These are phyloP conservation scores for Geotrichum phurueaensis DNA, from an alignment of 1,139 yeast species.

Conservation along the genomic window DNA sequence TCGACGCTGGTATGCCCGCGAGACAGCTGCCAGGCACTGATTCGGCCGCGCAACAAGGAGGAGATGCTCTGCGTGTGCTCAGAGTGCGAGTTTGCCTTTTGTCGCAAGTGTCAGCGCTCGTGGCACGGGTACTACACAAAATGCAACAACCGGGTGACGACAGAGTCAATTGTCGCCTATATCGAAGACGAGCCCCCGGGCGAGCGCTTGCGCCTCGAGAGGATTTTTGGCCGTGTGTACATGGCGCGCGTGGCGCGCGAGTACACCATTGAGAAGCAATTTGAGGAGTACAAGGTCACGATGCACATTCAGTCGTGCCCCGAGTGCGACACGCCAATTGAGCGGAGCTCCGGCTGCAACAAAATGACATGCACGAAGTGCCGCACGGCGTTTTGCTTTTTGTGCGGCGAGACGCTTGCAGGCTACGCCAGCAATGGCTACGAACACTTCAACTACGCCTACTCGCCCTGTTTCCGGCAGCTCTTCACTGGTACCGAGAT, in stretches of 20 bases:
- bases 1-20: constrained; percentile 48
- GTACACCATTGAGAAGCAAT: constrained; percentile 45
- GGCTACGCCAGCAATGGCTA: constrained; percentile 42
- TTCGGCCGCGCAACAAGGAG: constrained; percentile 38
- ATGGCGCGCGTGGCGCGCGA: constrained; percentile 44
- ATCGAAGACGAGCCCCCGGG: constrained; percentile 35
- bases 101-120: constrained; percentile 53
- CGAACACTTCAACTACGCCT: constrained; percentile 45
- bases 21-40: constrained; percentile 46
- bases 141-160: constrained; percentile 45
- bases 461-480: constrained; percentile 46
- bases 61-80: constrained; percentile 52
- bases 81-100: constrained; percentile 52
- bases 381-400: constrained; percentile 47
- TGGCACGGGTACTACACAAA: constrained; percentile 58
- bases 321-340: constrained; percentile 48
- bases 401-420: constrained; percentile 46
- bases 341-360: constrained; percentile 61
- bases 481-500: constrained; percentile 48
- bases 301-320: constrained; percentile 51
- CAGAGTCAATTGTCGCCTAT: constrained; percentile 39
- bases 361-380: constrained; percentile 58
- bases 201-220: constrained; percentile 39
- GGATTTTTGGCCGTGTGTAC: constrained; percentile 46
- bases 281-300: constrained; percentile 42